Conservation (phyloP, 208 protist species). For the Wallacemonas sp. region DNA sequence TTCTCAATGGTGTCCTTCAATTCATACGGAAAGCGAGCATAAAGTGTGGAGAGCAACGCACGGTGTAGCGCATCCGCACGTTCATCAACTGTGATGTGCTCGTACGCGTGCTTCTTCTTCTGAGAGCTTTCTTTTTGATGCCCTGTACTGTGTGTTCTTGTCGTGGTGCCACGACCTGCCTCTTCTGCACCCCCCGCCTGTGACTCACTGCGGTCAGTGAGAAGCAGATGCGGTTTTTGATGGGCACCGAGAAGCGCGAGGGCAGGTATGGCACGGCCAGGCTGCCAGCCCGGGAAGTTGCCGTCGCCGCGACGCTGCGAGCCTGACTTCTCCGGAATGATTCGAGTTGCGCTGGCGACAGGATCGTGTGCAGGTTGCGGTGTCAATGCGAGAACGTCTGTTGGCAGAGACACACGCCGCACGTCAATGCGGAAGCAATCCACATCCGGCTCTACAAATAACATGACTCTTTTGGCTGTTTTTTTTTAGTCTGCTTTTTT, state of each 20-base stretch:
- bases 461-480: no score
- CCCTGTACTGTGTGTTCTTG: background rate
- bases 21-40: slow-evolving; percentile 72
- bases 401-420: slow-evolving; percentile 38
- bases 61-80: slow-evolving; percentile 53
- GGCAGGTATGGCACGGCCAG: background rate
- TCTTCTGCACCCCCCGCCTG: background rate
- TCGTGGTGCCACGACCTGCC: background rate
- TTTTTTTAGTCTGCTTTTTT: no score
- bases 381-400: slow-evolving; percentile 25
- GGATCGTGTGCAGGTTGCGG: slow-evolving; percentile 9
- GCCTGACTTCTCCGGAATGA: background rate
- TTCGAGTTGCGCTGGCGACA: slow-evolving; percentile 1
- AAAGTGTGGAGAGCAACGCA: slow-evolving; percentile 47
- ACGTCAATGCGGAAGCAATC: slow-evolving; percentile 67
- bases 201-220: background rate
- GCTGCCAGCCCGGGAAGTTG: slow-evolving; percentile 5
- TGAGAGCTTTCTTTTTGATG: no score
- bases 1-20: slow-evolving; percentile 53
- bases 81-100: slow-evolving; percentile 40
- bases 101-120: background rate
- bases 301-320: background rate
- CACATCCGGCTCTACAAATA: slow-evolving; percentile 69
- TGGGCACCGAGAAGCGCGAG: slow-evolving; percentile 7
- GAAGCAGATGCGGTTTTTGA: background rate